Evolutionary conservation across 2,329 filamentous ascomycete species (phyloP), one percentile per base, ranked within the genome.

Genomic region (Claviceps capensis): DNA sequence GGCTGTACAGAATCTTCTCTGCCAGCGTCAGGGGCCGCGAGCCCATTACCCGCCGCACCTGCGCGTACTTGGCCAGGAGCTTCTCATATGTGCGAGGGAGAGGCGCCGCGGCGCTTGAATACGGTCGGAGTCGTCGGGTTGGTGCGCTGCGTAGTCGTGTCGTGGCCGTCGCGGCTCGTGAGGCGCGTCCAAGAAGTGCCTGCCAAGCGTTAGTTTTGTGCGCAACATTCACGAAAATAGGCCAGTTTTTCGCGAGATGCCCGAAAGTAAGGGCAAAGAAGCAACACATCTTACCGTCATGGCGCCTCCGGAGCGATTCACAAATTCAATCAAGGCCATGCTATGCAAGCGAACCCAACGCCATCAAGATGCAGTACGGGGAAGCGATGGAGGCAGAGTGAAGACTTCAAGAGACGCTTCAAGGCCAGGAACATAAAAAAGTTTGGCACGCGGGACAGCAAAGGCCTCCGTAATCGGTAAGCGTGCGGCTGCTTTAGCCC

Each of bases 1-100:
- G 93, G 62, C 90, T 88, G 75, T 97, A 98, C 53, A 98, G 79
- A 62, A 98, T 96, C 79, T 98, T 98, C 72, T 98, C 93, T 57
- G 93, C 89, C 53, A 98, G 79, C 2, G 91, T 96, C 54, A 98
- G 79, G 52, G 75, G 73, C 59, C 74, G 72, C 53, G 69, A 61
- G 48, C 84, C 85, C 37, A 96, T 77, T 9, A 95, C 79, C 51
- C 79, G 77, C 50, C 78, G 77, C 36, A 95, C 90, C 64, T 88
- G 76, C 56, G 80, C 75, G 56, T 95, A 84, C 60, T 84, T 86
- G 62, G 77, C 78, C 64, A 90, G 77, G 49, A 95, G 85, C 69
- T 84, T 89, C 60, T 84, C 76, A 70, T 96, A 96, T 30, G 87
- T 87, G 47, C 88, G 86, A 17, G 77, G 73, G 43, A 78, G 70